These are phyloP conservation scores for Colletotrichum brevisporum DNA, from an alignment of 2,329 filamentous ascomycete genomes.

Conservation along the genomic window DNA sequence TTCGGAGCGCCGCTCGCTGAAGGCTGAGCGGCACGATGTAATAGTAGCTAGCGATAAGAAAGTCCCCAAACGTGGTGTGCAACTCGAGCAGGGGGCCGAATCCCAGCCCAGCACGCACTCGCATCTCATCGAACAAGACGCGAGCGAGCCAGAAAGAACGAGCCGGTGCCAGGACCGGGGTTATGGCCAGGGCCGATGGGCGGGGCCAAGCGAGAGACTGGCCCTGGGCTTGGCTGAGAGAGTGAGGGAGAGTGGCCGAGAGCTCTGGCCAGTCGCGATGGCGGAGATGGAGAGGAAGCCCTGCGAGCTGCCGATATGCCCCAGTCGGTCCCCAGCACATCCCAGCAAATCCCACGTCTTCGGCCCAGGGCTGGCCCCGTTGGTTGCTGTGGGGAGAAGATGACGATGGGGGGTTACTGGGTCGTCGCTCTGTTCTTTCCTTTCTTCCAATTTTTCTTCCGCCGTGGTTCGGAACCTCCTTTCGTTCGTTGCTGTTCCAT, in stretches of 20 bases:
- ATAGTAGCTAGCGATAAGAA: slow-evolving; percentile 25
- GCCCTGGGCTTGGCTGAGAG: slow-evolving; percentile 31
- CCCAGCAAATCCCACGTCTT: slow-evolving; percentile 39
- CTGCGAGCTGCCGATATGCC: slow-evolving; percentile 31
- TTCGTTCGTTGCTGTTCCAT: slow-evolving; percentile 33
- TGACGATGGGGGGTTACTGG: slow-evolving; percentile 39
- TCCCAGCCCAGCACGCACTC: slow-evolving; percentile 30
- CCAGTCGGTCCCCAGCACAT: slow-evolving; percentile 28
- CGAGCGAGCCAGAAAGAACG: not conserved
- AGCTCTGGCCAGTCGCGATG: slow-evolving; percentile 38
- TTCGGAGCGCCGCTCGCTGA: slow-evolving; percentile 17
- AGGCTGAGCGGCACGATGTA: slow-evolving; percentile 26
- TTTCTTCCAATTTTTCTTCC: slow-evolving; percentile 22
- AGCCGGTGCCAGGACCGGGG: slow-evolving; percentile 24
- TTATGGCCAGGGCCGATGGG: slow-evolving; percentile 25
- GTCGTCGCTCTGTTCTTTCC: slow-evolving; percentile 16
- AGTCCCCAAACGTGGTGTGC: slow-evolving; percentile 20
- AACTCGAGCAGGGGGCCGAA: slow-evolving; percentile 3
- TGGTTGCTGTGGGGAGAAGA: slow-evolving; percentile 41
- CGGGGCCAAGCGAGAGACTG: slow-evolving; percentile 37
- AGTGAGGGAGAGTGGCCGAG: slow-evolving; percentile 34
- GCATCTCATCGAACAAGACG: slow-evolving; percentile 15
- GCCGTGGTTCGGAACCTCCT: slow-evolving; percentile 20
- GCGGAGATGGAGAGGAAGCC: slow-evolving; percentile 38
- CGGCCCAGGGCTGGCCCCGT: slow-evolving; percentile 39